phyloP scores from a whole-genome alignment of 2,329 filamentous ascomycete genomes.

The Aspergillus sp. region DNA sequence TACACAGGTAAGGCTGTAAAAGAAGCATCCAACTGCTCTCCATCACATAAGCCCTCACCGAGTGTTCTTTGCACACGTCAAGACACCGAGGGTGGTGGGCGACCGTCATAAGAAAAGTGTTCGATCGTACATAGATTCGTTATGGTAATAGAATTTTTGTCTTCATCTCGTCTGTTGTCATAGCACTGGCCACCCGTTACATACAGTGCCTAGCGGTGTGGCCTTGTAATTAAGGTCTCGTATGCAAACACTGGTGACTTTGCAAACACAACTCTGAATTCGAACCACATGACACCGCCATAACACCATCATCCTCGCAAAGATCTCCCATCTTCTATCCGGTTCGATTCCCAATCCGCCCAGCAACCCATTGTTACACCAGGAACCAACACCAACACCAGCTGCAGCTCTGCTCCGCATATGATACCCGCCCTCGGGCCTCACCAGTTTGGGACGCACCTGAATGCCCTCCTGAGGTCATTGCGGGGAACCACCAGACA shows the following conservation, averaged over 20 bases:
- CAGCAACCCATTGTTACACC: not conserved
- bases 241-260: too few species aligned
- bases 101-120: constrained; percentile 13
- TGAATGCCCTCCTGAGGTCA: not conserved
- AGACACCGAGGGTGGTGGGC: constrained; percentile 23
- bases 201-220: too few species aligned
- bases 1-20: constrained; percentile 39
- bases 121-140: constrained; percentile 10
- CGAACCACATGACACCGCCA: too few species aligned
- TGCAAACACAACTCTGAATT: too few species aligned
- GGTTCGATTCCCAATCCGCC: not conserved
- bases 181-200: too few species aligned
- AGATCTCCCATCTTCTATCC: not conserved
- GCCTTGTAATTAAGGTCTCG: too few species aligned
- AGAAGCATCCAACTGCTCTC: constrained; percentile 49
- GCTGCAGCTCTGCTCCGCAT: not conserved
- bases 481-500: not conserved
- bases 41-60: constrained; percentile 34
- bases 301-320: not conserved
- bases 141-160: constrained; percentile 5
- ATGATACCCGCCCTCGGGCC: not conserved
- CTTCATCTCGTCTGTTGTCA: too few species aligned
- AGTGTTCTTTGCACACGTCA: not conserved
- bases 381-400: not conserved
- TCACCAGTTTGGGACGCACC: not conserved